Evolutionary conservation across 495 filamentous ascomycete species (phyloP), one percentile per base, ranked within the genome.

Genomic region (Corynascus novoguineensis): DNA sequence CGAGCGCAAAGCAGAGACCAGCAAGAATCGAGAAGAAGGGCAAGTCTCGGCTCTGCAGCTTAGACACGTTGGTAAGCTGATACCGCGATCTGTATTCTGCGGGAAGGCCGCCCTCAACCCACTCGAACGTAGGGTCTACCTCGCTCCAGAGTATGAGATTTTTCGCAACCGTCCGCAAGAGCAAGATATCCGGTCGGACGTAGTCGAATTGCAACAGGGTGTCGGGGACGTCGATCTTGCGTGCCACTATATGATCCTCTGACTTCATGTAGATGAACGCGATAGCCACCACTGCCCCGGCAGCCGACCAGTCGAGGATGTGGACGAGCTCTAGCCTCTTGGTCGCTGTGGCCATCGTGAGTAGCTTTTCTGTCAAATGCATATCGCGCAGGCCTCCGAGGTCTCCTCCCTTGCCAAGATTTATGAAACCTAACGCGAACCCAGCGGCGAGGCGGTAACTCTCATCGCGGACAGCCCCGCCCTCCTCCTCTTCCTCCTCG

Each of bases 191-290:
- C 1, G 93, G 92, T 14, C 93, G 83, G 22, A 97, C 85, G 67
- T 97, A 96, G 65, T 97, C 95, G 66, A 95, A 96, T 50, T 96
- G 88, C 53, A 92, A 78, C 15, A 86, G 74, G 0, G 92, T 90
- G 62, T 96, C 88, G 5, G 95, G 93, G 1, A 97, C 83, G 67
- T 97, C 90, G 35, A 99, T 86, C 73, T 96, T 97, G 53, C 85
- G 82, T 4, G 93, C 95, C 45, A 99, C 76, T n/a, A 84, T 82
- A 52, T 85, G 81, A 64, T 99, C 88, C 53, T 92, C 87, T 0
- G 95, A 90, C 68, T 97, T 97, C 91, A 99, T 95, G 70, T 91
- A 99, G 44, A 97, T 92, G 38, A 97, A 80, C n/a, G 90, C 84
- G 47, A 97, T 78, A 3, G 93, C 91, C 47, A 97, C 79, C 2